Percentiles rank a stretch among this genome's conserved stretches.
Evolutionary conservation across 2,329 filamentous ascomycete genomes (phyloP).

Genomic region (Paecilomyces sp.): DNA sequence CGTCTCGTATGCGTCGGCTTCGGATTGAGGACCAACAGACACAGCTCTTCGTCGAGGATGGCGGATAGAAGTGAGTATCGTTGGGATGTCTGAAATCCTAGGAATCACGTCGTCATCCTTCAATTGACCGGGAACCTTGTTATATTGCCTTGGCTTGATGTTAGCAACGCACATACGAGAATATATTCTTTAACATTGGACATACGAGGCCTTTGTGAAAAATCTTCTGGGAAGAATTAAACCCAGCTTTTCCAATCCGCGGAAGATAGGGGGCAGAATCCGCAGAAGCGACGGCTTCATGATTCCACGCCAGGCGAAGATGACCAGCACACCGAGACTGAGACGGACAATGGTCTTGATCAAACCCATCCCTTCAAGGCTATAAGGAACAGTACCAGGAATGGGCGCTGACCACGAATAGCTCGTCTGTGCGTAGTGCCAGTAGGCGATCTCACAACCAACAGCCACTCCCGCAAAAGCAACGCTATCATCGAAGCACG

Average conservation of each 20-base stretch:
- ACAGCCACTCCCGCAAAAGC: conserved; percentile 87
- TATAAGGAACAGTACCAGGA: conserved; percentile 57
- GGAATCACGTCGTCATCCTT: conserved; percentile 85
- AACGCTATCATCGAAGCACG: conserved; percentile 93
- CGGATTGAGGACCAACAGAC: conserved; percentile 88
- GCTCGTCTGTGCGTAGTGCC: conserved; percentile 64
- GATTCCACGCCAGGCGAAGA: conserved; percentile 83
- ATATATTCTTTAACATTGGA: conserved; percentile 3
- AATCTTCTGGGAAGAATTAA: conserved; percentile 79
- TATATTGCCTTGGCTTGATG: conserved; percentile 55
- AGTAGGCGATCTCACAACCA: conserved; percentile 73
- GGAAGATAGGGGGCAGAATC: conserved; percentile 76
- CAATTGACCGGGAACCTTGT: conserved; percentile 66
- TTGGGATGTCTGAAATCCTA: conserved; percentile 77
- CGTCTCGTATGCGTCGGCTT: conserved; percentile 92
- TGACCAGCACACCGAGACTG: conserved; percentile 68
- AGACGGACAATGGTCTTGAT: conserved; percentile 59
- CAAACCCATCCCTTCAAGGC: conserved; percentile 60
- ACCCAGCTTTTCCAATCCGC: conserved; percentile 71
- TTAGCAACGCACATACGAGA: conserved; percentile 21
- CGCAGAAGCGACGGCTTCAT: conserved; percentile 80
- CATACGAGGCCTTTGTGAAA: conserved; percentile 75
- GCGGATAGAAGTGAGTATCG: conserved; percentile 72
- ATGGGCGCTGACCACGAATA: conserved; percentile 47
- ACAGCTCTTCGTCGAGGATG: conserved; percentile 73